Evolutionary conservation across 768 basidiomycete genomes (phyloP).

Genomic region (Amylocystis lapponica): DNA sequence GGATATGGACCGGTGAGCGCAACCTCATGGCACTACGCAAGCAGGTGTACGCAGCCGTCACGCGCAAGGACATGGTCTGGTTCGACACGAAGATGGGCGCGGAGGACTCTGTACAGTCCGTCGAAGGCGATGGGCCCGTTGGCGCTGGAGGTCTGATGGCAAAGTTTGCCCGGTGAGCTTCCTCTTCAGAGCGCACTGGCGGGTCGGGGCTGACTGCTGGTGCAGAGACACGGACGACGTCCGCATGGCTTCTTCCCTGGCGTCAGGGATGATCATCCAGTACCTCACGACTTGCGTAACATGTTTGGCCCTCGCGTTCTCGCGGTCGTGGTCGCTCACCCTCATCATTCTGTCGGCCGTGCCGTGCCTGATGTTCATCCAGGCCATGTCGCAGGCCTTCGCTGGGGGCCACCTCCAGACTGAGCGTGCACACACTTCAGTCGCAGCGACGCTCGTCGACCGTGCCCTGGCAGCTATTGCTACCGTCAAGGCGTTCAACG

Average conservation of each 20-base stretch:
- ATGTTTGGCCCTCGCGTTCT: constrained; percentile 77
- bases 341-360: constrained; percentile 90
- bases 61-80: constrained; percentile 78
- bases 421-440: constrained; percentile 63
- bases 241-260: constrained; percentile 76
- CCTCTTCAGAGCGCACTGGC: neutral
- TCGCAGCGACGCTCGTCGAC: constrained; percentile 76
- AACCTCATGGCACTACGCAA: constrained; percentile 65
- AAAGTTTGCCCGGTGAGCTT: constrained; percentile 74
- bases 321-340: constrained; percentile 75
- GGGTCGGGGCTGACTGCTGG: neutral
- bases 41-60: constrained; percentile 63
- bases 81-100: constrained; percentile 76
- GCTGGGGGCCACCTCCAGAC: constrained; percentile 59
- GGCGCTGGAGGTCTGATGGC: constrained; percentile 93
- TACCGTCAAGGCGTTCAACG: constrained; percentile 93
- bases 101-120: constrained; percentile 37
- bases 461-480: constrained; percentile 71
- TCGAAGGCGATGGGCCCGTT: constrained; percentile 43
- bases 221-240: constrained; percentile 92
- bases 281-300: constrained; percentile 75
- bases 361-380: constrained; percentile 74
- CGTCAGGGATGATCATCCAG: constrained; percentile 73
- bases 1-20: constrained; percentile 85
- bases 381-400: constrained; percentile 65